Base-by-base conservation (phyloP, 148 eudicot species). In the Amaranthus palmeri region DNA sequence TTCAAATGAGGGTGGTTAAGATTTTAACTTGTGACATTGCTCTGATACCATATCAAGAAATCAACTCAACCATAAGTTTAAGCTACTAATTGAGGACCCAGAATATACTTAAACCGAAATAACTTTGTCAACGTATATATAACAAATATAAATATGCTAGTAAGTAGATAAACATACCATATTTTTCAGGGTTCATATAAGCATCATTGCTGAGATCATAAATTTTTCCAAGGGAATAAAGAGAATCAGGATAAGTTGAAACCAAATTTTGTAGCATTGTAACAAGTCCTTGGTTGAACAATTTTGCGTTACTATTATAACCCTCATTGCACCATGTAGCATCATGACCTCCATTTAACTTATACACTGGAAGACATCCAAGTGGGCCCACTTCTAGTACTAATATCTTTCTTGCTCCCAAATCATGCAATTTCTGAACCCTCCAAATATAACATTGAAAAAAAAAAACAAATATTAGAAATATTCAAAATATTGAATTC, bases 341-440 rank as follows among this genome's bases (percentile, higher is more conserved):
- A 0, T 63, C 83, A 51, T 88, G 85, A 40, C 8, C n/a, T 4
- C 78, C 83, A 2, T 4, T 58, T 43, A 46, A 72, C 7, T 73
- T 55, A 6, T 59, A 15, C 55, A 81, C 64, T n/a, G 90, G 87
- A 12, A 85, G 72, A 76, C 95, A 87, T 3, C 95, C 95, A 42
- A 85, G 49, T 2, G 88, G 86, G 1, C 87, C 83, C 6, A 85
- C 57, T 55, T 85, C 82, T 52, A 83, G 84, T 73, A 79, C 45
- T 0, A 87, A 61, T 17, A 87, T 51, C 76, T 87, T 89, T 67
- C 91, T 82, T 6, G 91, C 86, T 60, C 90, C 86, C 17, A 82
- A 54, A 0, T 47, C 10, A 25, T 86, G 76, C 71, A 86, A 54
- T 46, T 63, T 64, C 88, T 85, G 65, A 81, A 10, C 36, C 36